Base-by-base conservation (phyloP, 2,329 filamentous ascomycete genomes). In the Magnaporthiopsis incrustans region DNA sequence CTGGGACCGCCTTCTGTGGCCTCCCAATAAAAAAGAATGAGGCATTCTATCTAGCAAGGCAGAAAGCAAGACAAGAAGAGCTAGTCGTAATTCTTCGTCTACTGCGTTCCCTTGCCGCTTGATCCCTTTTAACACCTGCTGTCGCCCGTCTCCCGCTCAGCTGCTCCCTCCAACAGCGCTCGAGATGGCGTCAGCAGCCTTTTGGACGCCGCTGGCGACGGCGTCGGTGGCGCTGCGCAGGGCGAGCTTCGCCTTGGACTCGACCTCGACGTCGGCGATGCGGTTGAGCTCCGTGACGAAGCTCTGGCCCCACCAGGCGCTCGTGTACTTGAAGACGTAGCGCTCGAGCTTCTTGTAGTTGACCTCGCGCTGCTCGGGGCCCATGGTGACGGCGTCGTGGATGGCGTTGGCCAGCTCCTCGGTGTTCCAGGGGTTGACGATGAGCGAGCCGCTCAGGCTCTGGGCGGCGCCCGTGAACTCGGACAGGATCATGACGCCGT, bases 341-440 rank as follows among this genome's bases (percentile, higher is more conserved):
- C 91, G 91, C 73, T 95, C 90, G 65, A 99, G 82, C 77, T 97
- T 97, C 73, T 89, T 86, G 79, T 91, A 97, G 77, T 97, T 97
- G 65, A 88, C 81, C 66, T 89, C 87, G 63, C 92, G 87, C 78
- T 95, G 90, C 76, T 97, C 93, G 25, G 92, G 87, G 63, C 89
- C 89, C 92, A 98, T 97, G 64, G 93, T 97, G 58, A 98, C 92
- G n/a, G 94, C 92, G 69, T 97, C 92, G 76, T 97, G 90, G 69
- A 98, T 93, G 7, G 93, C 91, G 71, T 92, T 91, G 57, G 94
- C 93, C 53, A 98, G 81, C 76, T 98, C 94, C 73, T 97, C 93
- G 0, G 93, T 97, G 75, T 98, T 98, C 95, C 95, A 99, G 1
- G 95, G 95, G 77, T 99, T 99, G 72, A 98, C 91, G 63, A 98